Evolutionary conservation across 305 asterid species (phyloP).

Genomic region (Fraxinus latifolia): DNA sequence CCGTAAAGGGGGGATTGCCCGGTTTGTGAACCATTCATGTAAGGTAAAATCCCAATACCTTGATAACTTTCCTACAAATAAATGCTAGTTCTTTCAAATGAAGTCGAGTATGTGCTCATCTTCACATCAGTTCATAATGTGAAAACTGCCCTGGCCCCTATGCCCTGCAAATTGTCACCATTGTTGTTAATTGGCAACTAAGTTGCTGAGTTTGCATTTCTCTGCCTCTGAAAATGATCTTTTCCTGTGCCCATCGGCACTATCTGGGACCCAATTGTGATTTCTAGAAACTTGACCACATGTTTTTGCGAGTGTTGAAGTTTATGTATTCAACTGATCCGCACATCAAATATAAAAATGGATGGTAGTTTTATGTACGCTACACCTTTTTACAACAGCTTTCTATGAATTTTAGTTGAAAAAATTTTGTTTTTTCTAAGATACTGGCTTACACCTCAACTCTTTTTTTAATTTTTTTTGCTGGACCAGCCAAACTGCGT

Average conservation of each 20-base stretch:
- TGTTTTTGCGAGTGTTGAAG: not conserved
- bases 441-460: not conserved
- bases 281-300: not conserved
- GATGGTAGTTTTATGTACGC: not conserved
- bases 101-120: not conserved
- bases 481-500: constrained; percentile 63
- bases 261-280: not conserved
- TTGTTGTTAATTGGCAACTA: not conserved
- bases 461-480: constrained; percentile 17
- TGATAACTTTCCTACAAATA: not conserved
- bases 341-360: not conserved
- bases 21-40: constrained; percentile 74
- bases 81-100: not conserved
- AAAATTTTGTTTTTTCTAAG: not conserved
- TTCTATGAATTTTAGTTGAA: not conserved
- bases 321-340: not conserved
- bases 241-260: not conserved
- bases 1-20: constrained; percentile 74
- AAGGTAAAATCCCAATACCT: constrained; percentile 31
- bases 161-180: not conserved
- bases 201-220: not conserved
- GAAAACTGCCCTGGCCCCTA: not conserved
- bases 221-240: not conserved
- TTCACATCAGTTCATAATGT: not conserved
- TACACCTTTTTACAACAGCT: not conserved